Evolutionary conservation across 2,329 filamentous ascomycete species (phyloP), one percentile per base, ranked within the genome.

Genomic region (Myriosclerotinia curreyana): DNA sequence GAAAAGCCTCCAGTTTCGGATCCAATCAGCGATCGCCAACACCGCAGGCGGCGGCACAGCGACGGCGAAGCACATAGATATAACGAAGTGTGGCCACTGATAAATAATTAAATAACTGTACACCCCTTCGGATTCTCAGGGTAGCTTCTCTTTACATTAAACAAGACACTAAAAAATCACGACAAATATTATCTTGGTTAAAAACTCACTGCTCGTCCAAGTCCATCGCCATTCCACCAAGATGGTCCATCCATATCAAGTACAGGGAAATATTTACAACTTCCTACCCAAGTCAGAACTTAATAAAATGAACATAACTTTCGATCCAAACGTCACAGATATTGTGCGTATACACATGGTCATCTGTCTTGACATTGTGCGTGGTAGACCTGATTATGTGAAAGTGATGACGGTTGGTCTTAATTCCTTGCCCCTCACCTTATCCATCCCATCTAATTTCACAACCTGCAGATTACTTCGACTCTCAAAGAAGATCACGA

Each of bases 401-500:
- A 53, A 53, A 53, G 36, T 53, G 2, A 25, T 49, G 46, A 49
- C 46, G 5, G 46, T 49, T 49, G 3, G 28, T 31, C 28, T 31
- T 31, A 31, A 3, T 31, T 3, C 28, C 28, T 31, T 25, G 46
- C 25, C 46, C 46, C n/a, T 6, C 11, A 7, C 4, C n/a, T 14
- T 25, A 6, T 14, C 3, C 5, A n/a, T 11, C 46, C 15, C 22
- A 49, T 25, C 46, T 49, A 49, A 49, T 25, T 38, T 15, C 9
- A 11, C 25, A 49, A 14, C n/a, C 22, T 48, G n/a, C 46, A 49
- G 46, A 49, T 28, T 9, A 49, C 46, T 0, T 25, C 44, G 17
- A 25, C 3, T 0, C 14, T 52, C 11, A 65, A 36, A 50, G 22
- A 44, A 48, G n/a, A 58, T 22, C 50, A 56, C 38, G 67, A 68